Conservation (phyloP, 768 basidiomycete genomes). For the Butyriboletus loyo region DNA sequence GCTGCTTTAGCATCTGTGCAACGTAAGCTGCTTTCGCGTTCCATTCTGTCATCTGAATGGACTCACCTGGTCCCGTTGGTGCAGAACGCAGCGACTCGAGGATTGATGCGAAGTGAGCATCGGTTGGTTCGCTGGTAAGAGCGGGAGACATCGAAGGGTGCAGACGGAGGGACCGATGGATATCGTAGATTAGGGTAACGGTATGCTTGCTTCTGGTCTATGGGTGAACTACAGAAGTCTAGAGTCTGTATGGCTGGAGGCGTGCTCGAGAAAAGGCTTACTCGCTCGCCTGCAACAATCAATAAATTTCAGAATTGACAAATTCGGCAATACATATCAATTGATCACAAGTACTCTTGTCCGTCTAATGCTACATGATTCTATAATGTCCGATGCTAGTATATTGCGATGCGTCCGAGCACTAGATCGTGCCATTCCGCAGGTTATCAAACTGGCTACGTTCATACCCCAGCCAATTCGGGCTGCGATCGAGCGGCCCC, state of each 20-base stretch:
- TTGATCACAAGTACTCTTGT: not conserved
- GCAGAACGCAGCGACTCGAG: constrained; percentile 51
- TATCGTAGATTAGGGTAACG: constrained; percentile 21
- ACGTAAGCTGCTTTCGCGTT: constrained; percentile 3
- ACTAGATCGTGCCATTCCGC: constrained; percentile 55
- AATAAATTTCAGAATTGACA: constrained; percentile 1
- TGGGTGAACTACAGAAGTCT: constrained; percentile 15
- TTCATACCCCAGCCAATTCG: constrained; percentile 84
- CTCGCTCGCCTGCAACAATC: not conserved
- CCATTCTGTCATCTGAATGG: not conserved
- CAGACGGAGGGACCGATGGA: constrained; percentile 12
- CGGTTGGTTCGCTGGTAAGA: constrained; percentile 43
- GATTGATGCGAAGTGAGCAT: constrained; percentile 42
- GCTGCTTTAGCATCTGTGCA: constrained; percentile 78
- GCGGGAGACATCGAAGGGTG: constrained; percentile 49
- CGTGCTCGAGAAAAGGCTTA: constrained; percentile 6
- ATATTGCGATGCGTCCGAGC: not conserved
- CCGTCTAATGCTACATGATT: constrained; percentile 1
- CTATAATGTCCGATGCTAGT: not conserved
- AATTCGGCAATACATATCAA: not conserved
- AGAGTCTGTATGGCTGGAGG: constrained; percentile 6
- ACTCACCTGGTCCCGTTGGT: constrained; percentile 59
- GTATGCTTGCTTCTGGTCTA: constrained; percentile 21
- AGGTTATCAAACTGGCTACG: constrained; percentile 79
- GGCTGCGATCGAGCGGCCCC: constrained; percentile 63